Conservation (phyloP, 768 basidiomycete genomes). For the Kwoniella shandongensis region DNA sequence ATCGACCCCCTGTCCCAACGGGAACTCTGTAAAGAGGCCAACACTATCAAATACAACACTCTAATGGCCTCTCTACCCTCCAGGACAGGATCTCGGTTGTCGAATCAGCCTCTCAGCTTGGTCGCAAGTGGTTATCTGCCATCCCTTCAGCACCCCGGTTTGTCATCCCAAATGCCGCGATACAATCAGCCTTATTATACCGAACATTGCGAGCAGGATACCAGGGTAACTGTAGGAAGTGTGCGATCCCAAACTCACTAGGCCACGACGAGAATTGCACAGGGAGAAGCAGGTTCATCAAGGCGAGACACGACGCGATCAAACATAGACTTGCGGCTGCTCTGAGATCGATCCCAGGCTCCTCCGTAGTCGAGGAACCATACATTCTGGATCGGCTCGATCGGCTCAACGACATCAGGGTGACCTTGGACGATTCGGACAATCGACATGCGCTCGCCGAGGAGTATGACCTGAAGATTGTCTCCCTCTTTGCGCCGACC, state of each 20-base stretch:
- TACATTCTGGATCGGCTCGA: neutral
- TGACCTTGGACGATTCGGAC: neutral
- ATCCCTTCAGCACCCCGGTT: neutral
- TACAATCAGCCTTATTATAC: neutral
- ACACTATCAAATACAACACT: neutral
- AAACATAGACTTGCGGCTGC: neutral
- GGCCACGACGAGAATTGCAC: conserved; percentile 10
- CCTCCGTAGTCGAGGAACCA: neutral
- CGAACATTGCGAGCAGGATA: neutral
- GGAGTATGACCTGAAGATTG: conserved; percentile 1
- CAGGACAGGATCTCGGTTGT: neutral
- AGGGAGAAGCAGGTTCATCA: neutral
- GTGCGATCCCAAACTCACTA: neutral
- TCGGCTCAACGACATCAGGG: neutral
- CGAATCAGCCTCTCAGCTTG: conserved; percentile 1
- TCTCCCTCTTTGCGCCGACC: neutral
- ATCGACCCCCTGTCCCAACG: neutral
- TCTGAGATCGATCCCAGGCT: neutral
- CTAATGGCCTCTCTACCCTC: neutral
- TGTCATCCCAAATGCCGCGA: neutral
- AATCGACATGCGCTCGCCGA: neutral
- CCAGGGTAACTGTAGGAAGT: neutral
- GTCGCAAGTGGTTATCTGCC: conserved; percentile 2
- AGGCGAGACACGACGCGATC: conserved; percentile 1
- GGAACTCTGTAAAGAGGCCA: neutral